Percentiles rank a stretch among this genome's conserved stretches.
Evolutionary conservation across 805 yeast species (phyloP).

Genomic region (Candida suzukii): DNA sequence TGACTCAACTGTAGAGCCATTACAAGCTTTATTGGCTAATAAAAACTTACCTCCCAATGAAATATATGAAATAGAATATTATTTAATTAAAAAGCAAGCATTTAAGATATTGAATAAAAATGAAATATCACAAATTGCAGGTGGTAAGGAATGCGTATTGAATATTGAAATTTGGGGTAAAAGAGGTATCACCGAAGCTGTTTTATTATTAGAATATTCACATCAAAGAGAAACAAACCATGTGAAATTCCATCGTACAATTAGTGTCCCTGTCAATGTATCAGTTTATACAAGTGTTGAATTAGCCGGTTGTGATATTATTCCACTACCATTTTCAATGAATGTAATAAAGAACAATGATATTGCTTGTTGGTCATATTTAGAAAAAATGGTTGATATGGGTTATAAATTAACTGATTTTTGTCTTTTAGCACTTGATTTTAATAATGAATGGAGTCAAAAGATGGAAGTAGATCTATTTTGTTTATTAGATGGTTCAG

Average conservation of each 20-base stretch:
- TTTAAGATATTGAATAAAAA: conserved; percentile 44
- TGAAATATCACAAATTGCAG: conserved; percentile 32
- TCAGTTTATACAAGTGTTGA: conserved; percentile 72
- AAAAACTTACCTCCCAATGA: conserved; percentile 50
- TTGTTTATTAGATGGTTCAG: conserved; percentile 15
- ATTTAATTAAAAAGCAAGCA: conserved; percentile 50
- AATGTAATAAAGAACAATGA: conserved; percentile 17
- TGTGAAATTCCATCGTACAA: conserved; percentile 39
- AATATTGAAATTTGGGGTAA: conserved; percentile 62
- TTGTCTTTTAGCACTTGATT: conserved; percentile 62
- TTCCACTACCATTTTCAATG: conserved; percentile 41
- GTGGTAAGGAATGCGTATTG: conserved; percentile 33
- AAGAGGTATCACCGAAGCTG: conserved; percentile 62
- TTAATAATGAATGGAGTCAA: conserved; percentile 76
- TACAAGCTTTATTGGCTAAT: conserved; percentile 44
- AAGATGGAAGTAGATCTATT: conserved; percentile 29
- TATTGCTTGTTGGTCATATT: conserved; percentile 24
- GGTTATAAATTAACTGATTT: conserved; percentile 38
- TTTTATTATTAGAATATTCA: conserved; percentile 61
- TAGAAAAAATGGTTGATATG: conserved; percentile 19
- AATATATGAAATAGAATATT: conserved; percentile 68
- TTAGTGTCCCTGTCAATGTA: conserved; percentile 62
- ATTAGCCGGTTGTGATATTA: conserved; percentile 65
- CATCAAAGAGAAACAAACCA: conserved; percentile 21
- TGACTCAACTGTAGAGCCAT: conserved; percentile 67